phyloP scores from a whole-genome alignment of 495 filamentous ascomycete genomes.

The Lindgomyces ingoldianus region DNA sequence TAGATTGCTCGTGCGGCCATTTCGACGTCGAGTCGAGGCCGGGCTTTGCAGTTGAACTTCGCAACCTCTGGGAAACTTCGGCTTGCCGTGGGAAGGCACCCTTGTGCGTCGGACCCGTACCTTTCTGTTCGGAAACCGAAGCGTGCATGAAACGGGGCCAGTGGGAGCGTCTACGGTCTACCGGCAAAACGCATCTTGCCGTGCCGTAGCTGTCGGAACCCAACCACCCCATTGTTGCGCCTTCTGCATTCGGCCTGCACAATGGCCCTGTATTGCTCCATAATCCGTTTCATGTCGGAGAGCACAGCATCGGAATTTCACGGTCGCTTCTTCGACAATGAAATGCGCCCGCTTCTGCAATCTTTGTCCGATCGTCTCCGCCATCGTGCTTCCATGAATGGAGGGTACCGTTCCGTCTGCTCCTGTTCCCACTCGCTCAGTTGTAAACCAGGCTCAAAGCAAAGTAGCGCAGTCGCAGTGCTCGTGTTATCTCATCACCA shows the following conservation, averaged over 20 bases:
- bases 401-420: background rate
- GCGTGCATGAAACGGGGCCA: background rate
- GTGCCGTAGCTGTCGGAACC: background rate
- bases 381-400: too few relatives aligned
- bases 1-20: too few relatives aligned
- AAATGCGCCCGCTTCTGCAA: too few relatives aligned
- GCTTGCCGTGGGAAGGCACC: background rate
- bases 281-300: background rate
- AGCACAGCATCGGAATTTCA: background rate
- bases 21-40: too few relatives aligned
- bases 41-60: too few relatives aligned
- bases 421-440: background rate
- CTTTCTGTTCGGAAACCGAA: background rate
- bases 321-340: too few relatives aligned
- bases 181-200: background rate
- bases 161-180: background rate
- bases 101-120: background rate
- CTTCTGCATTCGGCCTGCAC: background rate
- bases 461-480: too few relatives aligned
- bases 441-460: background rate
- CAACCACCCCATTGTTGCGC: too few relatives aligned
- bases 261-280: background rate
- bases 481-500: too few relatives aligned
- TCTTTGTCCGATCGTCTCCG: too few relatives aligned
- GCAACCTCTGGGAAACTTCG: background rate